Conservation (phyloP, 2,329 filamentous ascomycete species). For the Aspergillus alliaceus region DNA sequence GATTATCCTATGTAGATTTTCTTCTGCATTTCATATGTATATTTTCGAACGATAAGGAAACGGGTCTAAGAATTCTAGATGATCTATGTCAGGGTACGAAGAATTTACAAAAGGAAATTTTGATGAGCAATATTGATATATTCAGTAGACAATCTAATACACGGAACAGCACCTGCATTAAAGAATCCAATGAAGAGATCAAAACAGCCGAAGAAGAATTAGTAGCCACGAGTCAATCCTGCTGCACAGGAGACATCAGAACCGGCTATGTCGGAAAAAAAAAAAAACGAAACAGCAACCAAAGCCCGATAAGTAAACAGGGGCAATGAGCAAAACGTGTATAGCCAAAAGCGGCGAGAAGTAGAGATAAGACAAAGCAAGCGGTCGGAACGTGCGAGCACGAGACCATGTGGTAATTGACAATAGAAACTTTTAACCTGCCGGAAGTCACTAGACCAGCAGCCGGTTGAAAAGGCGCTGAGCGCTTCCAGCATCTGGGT, state of each 20-base stretch:
- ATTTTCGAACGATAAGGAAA: no score
- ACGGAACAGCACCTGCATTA: conserved; percentile 1
- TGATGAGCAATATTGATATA: neutral
- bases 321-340: neutral
- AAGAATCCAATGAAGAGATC: neutral
- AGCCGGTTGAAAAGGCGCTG: conserved; percentile 13
- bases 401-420: conserved; percentile 10
- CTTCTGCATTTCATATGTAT: no score
- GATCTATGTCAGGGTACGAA: neutral
- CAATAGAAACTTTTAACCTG: conserved; percentile 31
- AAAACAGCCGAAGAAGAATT: conserved; percentile 9
- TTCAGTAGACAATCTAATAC: conserved; percentile 12
- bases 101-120: no score
- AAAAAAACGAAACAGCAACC: conserved; percentile 10
- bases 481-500: conserved; percentile 25
- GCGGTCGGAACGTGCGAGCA: neutral
- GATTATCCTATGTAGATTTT: neutral
- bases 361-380: neutral
- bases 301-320: conserved; percentile 1
- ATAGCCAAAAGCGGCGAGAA: neutral
- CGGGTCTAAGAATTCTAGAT: no score
- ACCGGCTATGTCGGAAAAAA: conserved; percentile 35
- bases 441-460: conserved; percentile 20
- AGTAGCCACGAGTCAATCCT: conserved; percentile 53
- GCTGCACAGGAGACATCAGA: conserved; percentile 51